Base-by-base conservation (phyloP, 768 basidiomycete species). In the Fomitopsis serialis region DNA sequence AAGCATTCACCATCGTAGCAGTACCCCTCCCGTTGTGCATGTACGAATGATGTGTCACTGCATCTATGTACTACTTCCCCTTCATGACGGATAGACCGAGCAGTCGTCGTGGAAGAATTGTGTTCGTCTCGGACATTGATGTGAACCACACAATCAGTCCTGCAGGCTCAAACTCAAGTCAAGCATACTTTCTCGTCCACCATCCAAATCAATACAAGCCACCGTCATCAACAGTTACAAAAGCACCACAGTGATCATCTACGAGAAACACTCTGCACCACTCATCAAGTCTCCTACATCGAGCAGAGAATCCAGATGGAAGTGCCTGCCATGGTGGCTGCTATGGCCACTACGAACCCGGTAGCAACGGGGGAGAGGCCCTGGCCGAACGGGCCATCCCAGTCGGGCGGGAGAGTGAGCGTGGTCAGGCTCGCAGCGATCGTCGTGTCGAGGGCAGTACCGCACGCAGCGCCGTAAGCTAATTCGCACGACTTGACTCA, bases 401-500 rank as follows among this genome's bases (percentile, higher is more conserved):
- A 89, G 56, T 58, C 66, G 0, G 68, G 43, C 1, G 85, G 79
- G 17, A 81, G 62, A 0, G 61, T 51, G 35, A 89, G 71, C 1
- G 73, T 66, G 21, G 74, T 70, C 37, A 73, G 61, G 12, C 68
- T 65, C 3, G 72, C 51, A 10, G 72, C 55, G 42, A 84, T 57
- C 15, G 71, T 72, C 21, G 71, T 45, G 27, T 78, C 77, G 43
- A 64, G 63, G 2, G 60, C 54, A 0, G 57, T 58, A 23, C 53
- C 52, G 63, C 87, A 87, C 1, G 74, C 72, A 9, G 72, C 55
- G 3, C 73, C 69, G 59, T 87, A 89, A n/a, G 75, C 87, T 87
- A 61, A n/a, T n/a, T n/a, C n/a, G n/a, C n/a, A n/a, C n/a, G n/a
- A n/a, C n/a, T n/a, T n/a, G n/a, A n/a, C n/a, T 48, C 56, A 43